Base-by-base conservation (phyloP, 208 protist species). In the Acanthamoeba healyi region DNA sequence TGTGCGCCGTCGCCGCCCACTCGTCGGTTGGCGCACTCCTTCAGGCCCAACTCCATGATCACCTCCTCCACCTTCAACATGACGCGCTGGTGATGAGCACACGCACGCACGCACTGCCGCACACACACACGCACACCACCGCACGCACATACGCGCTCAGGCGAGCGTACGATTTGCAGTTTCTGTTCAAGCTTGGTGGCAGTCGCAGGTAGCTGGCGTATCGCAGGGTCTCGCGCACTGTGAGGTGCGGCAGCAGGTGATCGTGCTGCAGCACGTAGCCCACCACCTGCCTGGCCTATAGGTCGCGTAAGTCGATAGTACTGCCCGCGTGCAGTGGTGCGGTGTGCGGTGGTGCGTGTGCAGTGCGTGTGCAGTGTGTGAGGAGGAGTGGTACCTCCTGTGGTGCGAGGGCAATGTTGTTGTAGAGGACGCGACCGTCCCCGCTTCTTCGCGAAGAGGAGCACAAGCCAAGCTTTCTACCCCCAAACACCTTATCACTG, bases 251-350 rank as follows among this genome's bases (percentile, higher is more conserved):
- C 51, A 95, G 79, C n/a, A 97, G 82, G 49, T 92, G 84, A 54
- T 97, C 96, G 19, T 84, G 58, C 67, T 97, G 95, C n/a, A 82
- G 38, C 49, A 96, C 95, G 65, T 95, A 97, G n/a, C 94, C 63
- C 67, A 93, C 42, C 26, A 65, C 49, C 56, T 74, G 84, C 38
- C 56, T 56, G 24, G 58, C 58, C 58, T 90, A 49, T 4, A 24
- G 38, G 24, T 29, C 14, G 40, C 40, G 24, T 42, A 82, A 36
- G 14, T 56, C 14, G 15, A 56, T 56, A n/a, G n/a, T n/a, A n/a
- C n/a, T 17, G 4, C 49, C 9, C 14, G 1, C 12, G 15, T 56
- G 49, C 1, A 19, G 26, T 17, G 29, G 61, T 22, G 7, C 24
- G 24, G 49, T 56, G 49, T 12, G 44, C 12, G 44, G 4, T 4